phyloP scores from a whole-genome alignment of 768 basidiomycete species.

The Pleurotus eryngii region DNA sequence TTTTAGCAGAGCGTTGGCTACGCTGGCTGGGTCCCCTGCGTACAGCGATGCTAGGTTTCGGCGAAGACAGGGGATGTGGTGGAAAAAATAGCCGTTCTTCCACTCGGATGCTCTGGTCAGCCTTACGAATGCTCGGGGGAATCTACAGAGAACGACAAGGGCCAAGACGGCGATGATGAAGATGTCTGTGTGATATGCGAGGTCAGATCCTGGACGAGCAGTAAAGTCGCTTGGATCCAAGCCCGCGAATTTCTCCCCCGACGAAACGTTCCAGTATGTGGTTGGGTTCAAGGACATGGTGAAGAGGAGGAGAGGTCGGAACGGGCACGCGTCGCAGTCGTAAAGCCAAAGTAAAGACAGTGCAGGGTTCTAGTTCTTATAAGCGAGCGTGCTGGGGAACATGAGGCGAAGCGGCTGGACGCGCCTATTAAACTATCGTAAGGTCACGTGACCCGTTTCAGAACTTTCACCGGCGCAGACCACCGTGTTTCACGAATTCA shows the following conservation, averaged over 20 bases:
- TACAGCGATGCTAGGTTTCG: constrained; percentile 4
- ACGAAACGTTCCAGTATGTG: constrained; percentile 2
- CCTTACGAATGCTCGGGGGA: constrained; percentile 39
- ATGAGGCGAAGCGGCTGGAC: not conserved
- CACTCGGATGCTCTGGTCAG: constrained; percentile 36
- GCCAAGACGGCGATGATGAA: constrained; percentile 30
- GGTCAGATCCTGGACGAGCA: constrained; percentile 5
- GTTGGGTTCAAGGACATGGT: not conserved
- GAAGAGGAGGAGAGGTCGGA: not conserved
- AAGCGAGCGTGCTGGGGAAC: not conserved
- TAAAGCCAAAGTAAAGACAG: constrained; percentile 4
- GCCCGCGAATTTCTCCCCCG: not conserved
- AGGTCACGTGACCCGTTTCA: too few relatives aligned
- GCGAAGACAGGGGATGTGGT: constrained; percentile 10
- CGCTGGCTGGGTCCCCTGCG: constrained; percentile 5
- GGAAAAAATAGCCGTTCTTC: constrained; percentile 39
- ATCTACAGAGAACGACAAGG: constrained; percentile 30
- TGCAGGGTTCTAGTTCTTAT: not conserved
- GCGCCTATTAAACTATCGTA: too few relatives aligned
- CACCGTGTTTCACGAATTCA: too few relatives aligned
- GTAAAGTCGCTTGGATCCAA: constrained; percentile 4
- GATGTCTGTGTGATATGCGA: constrained; percentile 28
- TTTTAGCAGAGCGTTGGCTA: not conserved
- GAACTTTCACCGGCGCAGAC: too few relatives aligned
- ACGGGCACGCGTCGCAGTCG: not conserved